A percentile compares a stretch with the other conserved stretches of the same genome.
phyloP scores from a whole-genome alignment of 2,329 filamentous ascomycete genomes.

The Exophiala sp. region DNA sequence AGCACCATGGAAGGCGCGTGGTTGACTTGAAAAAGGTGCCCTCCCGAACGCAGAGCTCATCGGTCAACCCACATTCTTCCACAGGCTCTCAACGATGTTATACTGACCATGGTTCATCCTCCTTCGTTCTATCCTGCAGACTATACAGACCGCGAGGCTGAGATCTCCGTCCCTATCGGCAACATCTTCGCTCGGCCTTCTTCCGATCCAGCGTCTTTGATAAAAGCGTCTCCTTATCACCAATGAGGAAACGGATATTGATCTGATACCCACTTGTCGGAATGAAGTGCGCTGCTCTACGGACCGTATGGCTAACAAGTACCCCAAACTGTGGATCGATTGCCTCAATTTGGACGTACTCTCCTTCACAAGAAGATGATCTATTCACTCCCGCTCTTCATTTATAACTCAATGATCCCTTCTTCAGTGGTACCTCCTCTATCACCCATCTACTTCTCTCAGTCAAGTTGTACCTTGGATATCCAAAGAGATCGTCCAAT shows the following conservation, averaged over 20 bases:
- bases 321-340: not conserved
- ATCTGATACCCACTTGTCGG: not conserved
- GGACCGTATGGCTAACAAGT: not conserved
- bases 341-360: not conserved
- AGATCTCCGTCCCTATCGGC: not conserved
- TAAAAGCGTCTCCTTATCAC: not conserved
- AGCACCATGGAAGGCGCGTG: too few species aligned
- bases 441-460: not conserved
- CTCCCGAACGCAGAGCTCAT: too few species aligned
- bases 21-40: too few species aligned
- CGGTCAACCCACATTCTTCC: too few species aligned
- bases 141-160: not conserved
- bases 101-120: too few species aligned
- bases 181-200: not conserved
- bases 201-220: not conserved
- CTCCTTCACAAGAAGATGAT: not conserved
- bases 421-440: not conserved
- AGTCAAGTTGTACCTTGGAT: not conserved
- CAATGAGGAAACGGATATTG: not conserved
- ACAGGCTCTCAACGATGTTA: too few species aligned
- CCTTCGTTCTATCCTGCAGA: not conserved
- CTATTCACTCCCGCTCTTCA: not conserved
- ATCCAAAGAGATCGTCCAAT: not conserved
- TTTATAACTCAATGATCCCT: not conserved
- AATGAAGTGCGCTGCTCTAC: conserved; percentile 1